These are phyloP conservation scores for Barbatosphaeria neglecta DNA, from an alignment of 495 filamentous ascomycete species.

Conservation along the genomic window DNA sequence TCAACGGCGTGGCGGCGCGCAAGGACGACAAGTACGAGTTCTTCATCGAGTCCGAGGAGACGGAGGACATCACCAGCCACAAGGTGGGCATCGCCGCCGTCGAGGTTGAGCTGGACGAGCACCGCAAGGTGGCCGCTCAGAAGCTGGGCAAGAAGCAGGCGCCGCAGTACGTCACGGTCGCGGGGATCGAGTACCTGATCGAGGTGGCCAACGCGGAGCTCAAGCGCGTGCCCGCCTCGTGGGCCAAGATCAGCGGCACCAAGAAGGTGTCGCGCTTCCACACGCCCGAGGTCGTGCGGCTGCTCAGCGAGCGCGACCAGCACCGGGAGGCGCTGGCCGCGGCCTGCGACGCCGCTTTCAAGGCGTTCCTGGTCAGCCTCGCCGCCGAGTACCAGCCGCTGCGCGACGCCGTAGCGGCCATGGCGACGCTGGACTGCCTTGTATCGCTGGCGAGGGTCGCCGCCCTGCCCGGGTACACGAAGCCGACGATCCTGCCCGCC, in stretches of 20 bases:
- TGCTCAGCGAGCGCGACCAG: conserved; percentile 84
- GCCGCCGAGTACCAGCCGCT: conserved; percentile 75
- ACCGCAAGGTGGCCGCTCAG: conserved; percentile 57
- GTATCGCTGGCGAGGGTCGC: conserved; percentile 78
- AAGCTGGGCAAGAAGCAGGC: conserved; percentile 56
- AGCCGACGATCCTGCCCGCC: conserved; percentile 56
- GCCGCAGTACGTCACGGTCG: conserved; percentile 65
- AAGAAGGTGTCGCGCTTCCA: conserved; percentile 91
- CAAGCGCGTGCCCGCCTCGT: conserved; percentile 81
- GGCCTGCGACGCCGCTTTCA: conserved; percentile 82
- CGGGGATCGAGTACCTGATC: conserved; percentile 89
- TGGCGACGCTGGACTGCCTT: conserved; percentile 83
- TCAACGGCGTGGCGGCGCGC: conserved; percentile 74
- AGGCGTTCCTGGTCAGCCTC: conserved; percentile 55
- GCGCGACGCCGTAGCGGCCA: conserved; percentile 74
- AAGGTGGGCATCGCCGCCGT: conserved; percentile 88
- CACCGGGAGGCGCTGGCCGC: conserved; percentile 87
- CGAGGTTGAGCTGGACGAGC: conserved; percentile 72
- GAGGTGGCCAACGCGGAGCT: conserved; percentile 74
- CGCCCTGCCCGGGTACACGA: conserved; percentile 75
- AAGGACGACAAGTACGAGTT: conserved; percentile 89
- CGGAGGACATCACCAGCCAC: conserved; percentile 70
- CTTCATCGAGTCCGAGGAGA: conserved; percentile 78
- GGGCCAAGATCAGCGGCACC: conserved; percentile 87
- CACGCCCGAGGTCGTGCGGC: conserved; percentile 72